These are phyloP conservation scores for sorghum (Sorghum bicolor) DNA, from an alignment of 176 grass and related monocot species.

Conservation along the genomic window Sorghum_bicolor_NCBIv3 NC_012874.2:69367501-69368000, in stretches of 20 bases:
- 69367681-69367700: neutral
- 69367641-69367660: neutral
- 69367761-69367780: neutral
- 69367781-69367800: neutral
- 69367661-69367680: neutral
- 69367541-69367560: neutral
- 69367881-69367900: neutral
- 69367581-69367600: slow-evolving; percentile 35
- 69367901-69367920: neutral
- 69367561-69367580: neutral
- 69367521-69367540: slow-evolving; percentile 1
- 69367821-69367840: neutral
- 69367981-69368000: neutral
- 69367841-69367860: neutral
- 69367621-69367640: neutral
- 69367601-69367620: slow-evolving; percentile 3
- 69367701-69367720: neutral
- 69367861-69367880: neutral
- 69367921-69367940: neutral
- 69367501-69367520: slow-evolving; percentile 1
- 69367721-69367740: neutral
- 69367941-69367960: neutral
- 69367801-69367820: neutral
- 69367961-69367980: neutral
- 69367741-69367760: neutral